Evolutionary conservation across 1,284 basidiomycete species (phyloP), one percentile per base, ranked within the genome.

Genomic region (Neonothopanus nambi): DNA sequence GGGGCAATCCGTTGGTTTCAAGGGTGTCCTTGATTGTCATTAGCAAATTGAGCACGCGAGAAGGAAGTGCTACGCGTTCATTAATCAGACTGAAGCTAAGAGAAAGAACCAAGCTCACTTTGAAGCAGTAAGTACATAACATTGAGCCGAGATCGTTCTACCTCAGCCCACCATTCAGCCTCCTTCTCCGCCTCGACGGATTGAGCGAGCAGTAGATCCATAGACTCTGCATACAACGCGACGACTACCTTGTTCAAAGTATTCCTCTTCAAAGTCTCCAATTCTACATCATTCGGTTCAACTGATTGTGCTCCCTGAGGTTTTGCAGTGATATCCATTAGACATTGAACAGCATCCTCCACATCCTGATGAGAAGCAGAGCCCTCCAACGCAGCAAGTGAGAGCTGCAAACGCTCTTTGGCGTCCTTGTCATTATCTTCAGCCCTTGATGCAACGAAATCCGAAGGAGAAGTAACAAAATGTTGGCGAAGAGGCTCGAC

Each of bases 81-180:
- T 58, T 53, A 59, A 51, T 40, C 55, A n/a, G 44, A 23, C 23
- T 48, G 17, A 13, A 33, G 44, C 38, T 20, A 44, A 18, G 36
- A 43, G 5, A 42, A 41, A 39, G 38, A 42, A 42, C 44, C 18
- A 18, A n/a, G 71, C 78, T 56, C 62, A 90, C 88, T 88, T 72
- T 89, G 84, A 3, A 90, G 56, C 24, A 90, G 70, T 65, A 86
- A 87, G 65, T 76, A 73, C 11, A 75, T 73, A 7, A 82, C 70
- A 33, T 71, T 77, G 44, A 65, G 57, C 36, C 68, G 64, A 1
- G 87, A 89, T 33, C 80, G 73, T 56, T 81, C 82, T 42, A 87
- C 64, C 48, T 85, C 81, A 17, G 76, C 73, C 89, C 89, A 91
- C 87, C 87, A 91, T 52, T 89, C 82, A 9, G 84, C 80, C 59